Evolutionary conservation across 2,329 filamentous ascomycete species (phyloP), one percentile per base, ranked within the genome.

Genomic region (Fusarium hainanense): DNA sequence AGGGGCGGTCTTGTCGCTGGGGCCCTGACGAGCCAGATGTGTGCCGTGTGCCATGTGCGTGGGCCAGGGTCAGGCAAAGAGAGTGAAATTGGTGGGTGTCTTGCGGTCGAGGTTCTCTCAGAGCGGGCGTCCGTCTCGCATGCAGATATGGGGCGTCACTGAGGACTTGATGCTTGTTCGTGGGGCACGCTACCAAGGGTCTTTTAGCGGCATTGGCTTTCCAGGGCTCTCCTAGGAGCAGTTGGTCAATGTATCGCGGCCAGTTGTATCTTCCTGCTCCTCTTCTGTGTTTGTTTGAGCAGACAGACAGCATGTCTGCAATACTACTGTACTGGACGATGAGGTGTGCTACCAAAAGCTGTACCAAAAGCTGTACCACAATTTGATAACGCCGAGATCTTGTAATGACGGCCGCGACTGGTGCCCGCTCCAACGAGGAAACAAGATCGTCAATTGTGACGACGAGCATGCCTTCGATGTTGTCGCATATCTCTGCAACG

Each of bases 131-230:
- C 49, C 23, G 23, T 42, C 64, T 66, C 64, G 70, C 68, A 75
- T 75, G 71, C 70, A 73, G 58, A 71, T 66, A 75, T 69, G 71
- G 71, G 71, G 70, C 71, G 62, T 59, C 66, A 71, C 40, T 66
- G 52, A 63, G 32, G 59, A 40, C 61, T 54, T 62, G 47, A 69
- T 72, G 68, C 67, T 71, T 70, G 70, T 49, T 66, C 54, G 57
- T 54, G 50, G 57, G 67, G 44, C 67, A 62, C 69, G 51, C 70
- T 71, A 64, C 55, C 73, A 66, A 71, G 71, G 71, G 61, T 69
- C 46, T 46, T 28, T 54, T 55, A 63, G 57, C 65, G 44, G 50
- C 61, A 47, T 60, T 58, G 44, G 55, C 48, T 43, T 47, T 18
- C 47, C 20, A 41, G 42, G 61, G 28, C 28, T 30, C 44, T 70